phyloP scores from a whole-genome alignment of 2,329 filamentous ascomycete genomes.

The Nothopassalora personata region DNA sequence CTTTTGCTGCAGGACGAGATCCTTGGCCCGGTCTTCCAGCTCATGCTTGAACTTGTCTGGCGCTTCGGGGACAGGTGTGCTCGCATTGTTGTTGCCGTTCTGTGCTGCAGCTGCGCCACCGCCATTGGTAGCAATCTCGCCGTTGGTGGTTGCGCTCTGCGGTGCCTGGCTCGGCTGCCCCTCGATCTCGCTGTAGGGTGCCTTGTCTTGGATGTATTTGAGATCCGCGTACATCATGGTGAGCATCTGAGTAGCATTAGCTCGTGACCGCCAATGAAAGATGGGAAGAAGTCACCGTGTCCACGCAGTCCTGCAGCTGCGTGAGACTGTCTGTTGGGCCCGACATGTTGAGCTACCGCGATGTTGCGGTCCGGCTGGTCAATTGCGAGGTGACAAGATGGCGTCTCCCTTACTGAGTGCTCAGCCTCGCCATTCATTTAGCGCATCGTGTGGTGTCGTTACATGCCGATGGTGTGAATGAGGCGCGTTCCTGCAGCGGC shows the following conservation, averaged over 20 bases:
- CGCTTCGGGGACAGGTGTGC: slow-evolving; percentile 55
- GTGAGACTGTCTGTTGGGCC: slow-evolving; percentile 60
- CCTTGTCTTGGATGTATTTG: slow-evolving; percentile 40
- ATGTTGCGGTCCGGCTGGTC: neutral
- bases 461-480: neutral
- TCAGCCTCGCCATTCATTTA: neutral
- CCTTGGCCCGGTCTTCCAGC: slow-evolving; percentile 67
- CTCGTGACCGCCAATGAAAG: neutral
- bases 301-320: slow-evolving; percentile 78
- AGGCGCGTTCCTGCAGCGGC: neutral
- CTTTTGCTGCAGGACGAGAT: slow-evolving; percentile 74
- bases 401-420: neutral
- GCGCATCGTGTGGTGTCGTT: neutral
- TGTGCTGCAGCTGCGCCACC: slow-evolving; percentile 10
- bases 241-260: slow-evolving; percentile 35
- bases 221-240: slow-evolving; percentile 46
- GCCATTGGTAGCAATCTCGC: slow-evolving; percentile 6
- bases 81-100: slow-evolving; percentile 16
- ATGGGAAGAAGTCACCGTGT: slow-evolving; percentile 55
- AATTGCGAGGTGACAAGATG: neutral
- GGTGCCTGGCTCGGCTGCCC: slow-evolving; percentile 38
- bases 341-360: neutral
- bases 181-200: slow-evolving; percentile 39
- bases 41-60: slow-evolving; percentile 61
- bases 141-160: slow-evolving; percentile 20